Base-by-base conservation (phyloP, 129 eudicot genomes). In the Lactuca sativa region DNA sequence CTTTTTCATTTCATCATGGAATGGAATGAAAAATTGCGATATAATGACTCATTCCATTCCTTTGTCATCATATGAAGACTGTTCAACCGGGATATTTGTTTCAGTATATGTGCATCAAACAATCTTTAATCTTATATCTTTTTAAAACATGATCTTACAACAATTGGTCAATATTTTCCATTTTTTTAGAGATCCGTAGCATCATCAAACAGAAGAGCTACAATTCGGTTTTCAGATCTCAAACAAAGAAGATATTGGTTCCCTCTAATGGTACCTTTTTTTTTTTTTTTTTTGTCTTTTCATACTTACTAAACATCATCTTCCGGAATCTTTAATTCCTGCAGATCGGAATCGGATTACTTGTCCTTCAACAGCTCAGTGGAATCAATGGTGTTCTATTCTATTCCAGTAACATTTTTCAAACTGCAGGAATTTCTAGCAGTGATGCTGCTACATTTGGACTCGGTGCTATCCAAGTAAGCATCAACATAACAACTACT, bases 291-390 rank as follows among this genome's bases (percentile, higher is more conserved):
- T 56, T 4, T 5, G 11, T 54, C 33, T 70, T 52, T 32, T 57
- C 4, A 7, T 21, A 2, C 52, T 21, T 4, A 61, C 47, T 8
- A 61, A 61, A 31, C 48, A 7, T 62, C 21, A 66, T 73, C 38
- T 61, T 15, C 51, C 15, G 55, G 48, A 57, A 59, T 18, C 32
- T 37, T 1, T 5, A 21, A 74, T n/a, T 56, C 64, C 9, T 77
- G 85, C 86, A 92, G 98, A 86, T 92, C 69, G 98, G 98, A 65
- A 92, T 86, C 78, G 98, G 98, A 60, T 59, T 92, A 67, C 91
- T 92, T 17, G 83, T 89, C 25, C 70, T 89, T 70, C 98, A 92
- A 73, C 98, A 92, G 81, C 80, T 83, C 60, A 81, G 86, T 59
- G 98, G 98, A 73, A 85, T 74, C 66, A 92, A 92, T 65, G 98